Evolutionary conservation across 1,284 basidiomycete genomes (phyloP), one percentile per base, ranked within the genome.

Genomic region (Gymnopus androsaceus): DNA sequence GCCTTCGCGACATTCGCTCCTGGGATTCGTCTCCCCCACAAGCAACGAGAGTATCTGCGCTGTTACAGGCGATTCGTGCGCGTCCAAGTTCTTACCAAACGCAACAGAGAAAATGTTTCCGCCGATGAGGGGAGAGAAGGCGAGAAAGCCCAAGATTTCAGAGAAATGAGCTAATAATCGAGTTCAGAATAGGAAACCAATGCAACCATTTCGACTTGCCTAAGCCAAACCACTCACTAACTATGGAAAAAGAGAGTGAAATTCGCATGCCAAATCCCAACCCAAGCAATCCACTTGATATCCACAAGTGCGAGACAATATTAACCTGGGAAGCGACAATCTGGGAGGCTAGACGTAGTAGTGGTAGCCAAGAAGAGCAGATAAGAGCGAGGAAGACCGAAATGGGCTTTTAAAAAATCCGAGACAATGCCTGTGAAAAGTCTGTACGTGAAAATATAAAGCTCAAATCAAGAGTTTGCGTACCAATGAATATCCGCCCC

Each of bases 101-200:
- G 90, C 75, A 37, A 95, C 66, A 40, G 92, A 94, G 72, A 95
- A 92, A 0, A 93, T 50, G 72, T 95, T 96, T 0, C 90, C 90
- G 6, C 89, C 90, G 2, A 94, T 47, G 57, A 94, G 80, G 1
- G 94, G 92, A 0, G 88, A 82, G 17, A 94, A 72, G 7, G 83
- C 83, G 28, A 90, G 78, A 66, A 83, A 90, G 14, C 94, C 94
- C 87, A 87, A 95, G 69, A 95, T 96, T 72, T 94, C 87, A 3
- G 85, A 85, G 64, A 92, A 86, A 63, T 88, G 87, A 15, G 73
- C 85, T 86, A 57, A 33, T 33, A 33, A 14, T 14, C 6, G 14
- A 6, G 31, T 33, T 33, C 6, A 7, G 75, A 28, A 33, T 33
- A 7, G 31, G n/a, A n/a, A n/a, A 33, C 31, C 6, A 33, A 14